Percentiles rank a stretch among this genome's conserved stretches.
Evolutionary conservation across 2,329 filamentous ascomycete genomes (phyloP).

Genomic region (Berkeleyomyces basicola): DNA sequence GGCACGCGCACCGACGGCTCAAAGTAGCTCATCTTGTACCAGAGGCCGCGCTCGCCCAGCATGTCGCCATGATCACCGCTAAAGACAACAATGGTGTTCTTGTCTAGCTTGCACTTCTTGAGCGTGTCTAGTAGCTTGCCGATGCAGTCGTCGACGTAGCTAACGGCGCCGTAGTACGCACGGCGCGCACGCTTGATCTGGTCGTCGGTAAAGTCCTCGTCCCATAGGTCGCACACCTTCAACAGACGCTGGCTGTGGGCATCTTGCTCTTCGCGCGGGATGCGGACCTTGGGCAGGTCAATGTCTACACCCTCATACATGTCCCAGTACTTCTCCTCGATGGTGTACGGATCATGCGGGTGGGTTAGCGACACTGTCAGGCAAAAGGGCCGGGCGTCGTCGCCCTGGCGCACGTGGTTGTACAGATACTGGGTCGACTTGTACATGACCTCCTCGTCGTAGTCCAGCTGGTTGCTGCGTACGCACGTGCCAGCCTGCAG

Average conservation of each 20-base stretch:
- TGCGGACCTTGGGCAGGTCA: conserved; percentile 58
- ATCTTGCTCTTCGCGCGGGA: conserved; percentile 69
- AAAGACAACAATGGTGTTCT: conserved; percentile 84
- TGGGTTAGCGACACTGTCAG: conserved; percentile 86
- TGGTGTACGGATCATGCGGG: conserved; percentile 88
- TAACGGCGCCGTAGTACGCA: conserved; percentile 85
- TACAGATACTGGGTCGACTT: conserved; percentile 79
- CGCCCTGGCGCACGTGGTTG: conserved; percentile 71
- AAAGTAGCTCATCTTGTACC: conserved; percentile 98
- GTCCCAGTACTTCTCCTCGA: conserved; percentile 88
- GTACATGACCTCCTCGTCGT: conserved; percentile 92
- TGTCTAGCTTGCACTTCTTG: conserved; percentile 60
- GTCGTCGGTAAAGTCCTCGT: conserved; percentile 66
- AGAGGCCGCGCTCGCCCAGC: conserved; percentile 79
- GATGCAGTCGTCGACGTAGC: conserved; percentile 86
- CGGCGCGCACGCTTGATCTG: conserved; percentile 73
- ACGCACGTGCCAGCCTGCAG: conserved; percentile 78
- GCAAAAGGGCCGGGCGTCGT: conserved; percentile 59
- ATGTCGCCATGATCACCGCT: conserved; percentile 91
- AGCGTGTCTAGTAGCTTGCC: conserved; percentile 65
- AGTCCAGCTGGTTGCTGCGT: conserved; percentile 87
- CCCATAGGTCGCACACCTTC: conserved; percentile 74
- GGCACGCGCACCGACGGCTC: conserved; percentile 83
- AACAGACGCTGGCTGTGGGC: conserved; percentile 74
- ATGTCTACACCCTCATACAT: conserved; percentile 81